Percentiles rank a stretch among this genome's conserved stretches.
These are phyloP conservation scores for Prunus mume DNA, from an alignment of 306 rosid genomes.

Conservation along the genomic window DNA sequence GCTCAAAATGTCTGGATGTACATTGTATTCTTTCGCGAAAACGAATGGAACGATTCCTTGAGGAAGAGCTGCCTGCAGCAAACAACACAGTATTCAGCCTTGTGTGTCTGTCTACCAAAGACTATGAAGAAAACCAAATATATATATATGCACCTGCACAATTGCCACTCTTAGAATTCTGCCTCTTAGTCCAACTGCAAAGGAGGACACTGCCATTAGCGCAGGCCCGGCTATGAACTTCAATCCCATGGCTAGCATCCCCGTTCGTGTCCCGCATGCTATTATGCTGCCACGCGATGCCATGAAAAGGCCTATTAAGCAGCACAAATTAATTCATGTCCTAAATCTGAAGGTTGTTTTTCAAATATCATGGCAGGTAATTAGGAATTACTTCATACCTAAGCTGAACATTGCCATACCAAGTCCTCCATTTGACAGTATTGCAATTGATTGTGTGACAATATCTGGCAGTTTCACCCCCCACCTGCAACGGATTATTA, in stretches of 20 bases:
- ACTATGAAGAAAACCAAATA: not conserved
- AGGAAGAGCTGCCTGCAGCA: constrained; percentile 86
- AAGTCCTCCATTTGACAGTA: constrained; percentile 77
- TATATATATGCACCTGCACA: constrained; percentile 53
- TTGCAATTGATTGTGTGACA: constrained; percentile 51
- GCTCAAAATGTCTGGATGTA: constrained; percentile 74
- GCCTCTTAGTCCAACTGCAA: constrained; percentile 58
- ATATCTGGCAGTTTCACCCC: constrained; percentile 70
- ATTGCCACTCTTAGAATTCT: constrained; percentile 64
- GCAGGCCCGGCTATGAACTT: constrained; percentile 83
- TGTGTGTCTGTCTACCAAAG: no score
- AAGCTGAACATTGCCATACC: constrained; percentile 99
- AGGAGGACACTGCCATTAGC: constrained; percentile 70
- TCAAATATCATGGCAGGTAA: not conserved
- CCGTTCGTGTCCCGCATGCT: constrained; percentile 65
- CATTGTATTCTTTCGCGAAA: constrained; percentile 83
- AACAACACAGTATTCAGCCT: not conserved
- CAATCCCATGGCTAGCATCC: constrained; percentile 63
- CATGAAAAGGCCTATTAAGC: constrained; percentile 60
- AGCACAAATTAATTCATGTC: not conserved
- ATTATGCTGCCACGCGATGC: constrained; percentile 67
- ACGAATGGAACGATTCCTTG: constrained; percentile 98
- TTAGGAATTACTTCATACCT: constrained; percentile 45
- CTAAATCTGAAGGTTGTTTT: not conserved
- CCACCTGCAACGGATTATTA: constrained; percentile 56